Conservation (phyloP, 495 filamentous ascomycete genomes). For the Rhizodiscina lignyota region DNA sequence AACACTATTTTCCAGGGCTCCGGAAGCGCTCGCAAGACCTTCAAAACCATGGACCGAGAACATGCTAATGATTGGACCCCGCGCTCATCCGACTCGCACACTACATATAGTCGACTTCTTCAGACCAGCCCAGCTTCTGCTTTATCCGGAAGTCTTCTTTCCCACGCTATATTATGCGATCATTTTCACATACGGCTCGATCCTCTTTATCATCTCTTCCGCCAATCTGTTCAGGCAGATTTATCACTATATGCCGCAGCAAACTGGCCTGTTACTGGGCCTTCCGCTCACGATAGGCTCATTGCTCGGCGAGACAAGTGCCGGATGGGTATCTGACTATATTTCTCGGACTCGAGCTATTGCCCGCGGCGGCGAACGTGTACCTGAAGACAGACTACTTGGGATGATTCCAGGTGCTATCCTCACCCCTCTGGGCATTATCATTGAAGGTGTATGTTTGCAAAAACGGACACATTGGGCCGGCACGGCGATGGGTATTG, state of each 20-base stretch:
- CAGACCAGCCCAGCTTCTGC: background rate
- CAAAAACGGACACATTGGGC: slow-evolving; percentile 6
- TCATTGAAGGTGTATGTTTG: slow-evolving; percentile 4
- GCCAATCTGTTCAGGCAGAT: background rate
- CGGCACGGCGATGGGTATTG: slow-evolving; percentile 16
- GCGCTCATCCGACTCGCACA: background rate
- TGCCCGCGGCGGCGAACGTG: slow-evolving; percentile 9
- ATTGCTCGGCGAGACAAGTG: slow-evolving; percentile 12
- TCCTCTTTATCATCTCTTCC: background rate
- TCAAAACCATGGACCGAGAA: background rate
- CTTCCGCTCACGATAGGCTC: slow-evolving; percentile 11
- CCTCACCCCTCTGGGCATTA: slow-evolving; percentile 12
- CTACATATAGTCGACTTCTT: background rate
- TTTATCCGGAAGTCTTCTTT: background rate
- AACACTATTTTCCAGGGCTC: slow-evolving; percentile 13
- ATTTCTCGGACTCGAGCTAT: slow-evolving; percentile 9
- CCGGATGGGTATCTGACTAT: slow-evolving; percentile 15
- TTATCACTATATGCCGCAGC: slow-evolving; percentile 9
- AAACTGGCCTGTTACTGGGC: slow-evolving; percentile 16
- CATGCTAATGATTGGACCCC: background rate
- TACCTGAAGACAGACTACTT: slow-evolving; percentile 15
- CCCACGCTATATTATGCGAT: background rate
- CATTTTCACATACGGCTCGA: background rate
- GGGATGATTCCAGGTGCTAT: slow-evolving; percentile 10
- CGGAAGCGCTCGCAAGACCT: background rate